Percentiles rank a stretch among this genome's conserved stretches.
These are phyloP conservation scores for Tremellales sp. DNA, from an alignment of 1,284 basidiomycete species.

Conservation along the genomic window DNA sequence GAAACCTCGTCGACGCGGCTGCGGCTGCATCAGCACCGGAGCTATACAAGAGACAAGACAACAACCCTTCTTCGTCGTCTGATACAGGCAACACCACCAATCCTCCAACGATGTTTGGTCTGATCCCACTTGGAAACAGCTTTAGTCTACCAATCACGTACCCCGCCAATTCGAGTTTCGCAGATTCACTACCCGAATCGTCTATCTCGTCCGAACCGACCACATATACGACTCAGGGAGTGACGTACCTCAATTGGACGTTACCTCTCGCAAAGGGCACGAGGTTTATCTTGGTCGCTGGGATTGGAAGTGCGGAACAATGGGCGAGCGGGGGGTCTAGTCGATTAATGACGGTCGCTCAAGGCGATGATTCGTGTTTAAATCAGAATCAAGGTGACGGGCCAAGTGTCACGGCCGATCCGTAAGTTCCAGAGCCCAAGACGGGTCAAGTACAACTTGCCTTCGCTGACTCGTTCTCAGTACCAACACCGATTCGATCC, in stretches of 20 bases:
- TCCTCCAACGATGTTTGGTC: conserved; percentile 44
- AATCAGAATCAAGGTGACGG: conserved; percentile 10
- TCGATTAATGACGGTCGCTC: conserved; percentile 44
- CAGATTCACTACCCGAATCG: conserved; percentile 24
- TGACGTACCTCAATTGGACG: conserved; percentile 42
- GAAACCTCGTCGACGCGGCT: no score
- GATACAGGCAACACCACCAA: conserved; percentile 39
- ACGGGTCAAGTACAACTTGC: background rate
- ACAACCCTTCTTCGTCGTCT: background rate
- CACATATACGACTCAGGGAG: conserved; percentile 33
- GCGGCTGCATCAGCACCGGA: conserved; percentile 1
- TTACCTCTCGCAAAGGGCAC: conserved; percentile 43
- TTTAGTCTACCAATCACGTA: conserved; percentile 45
- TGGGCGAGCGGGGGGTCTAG: conserved; percentile 44
- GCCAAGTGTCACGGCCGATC: conserved; percentile 31
- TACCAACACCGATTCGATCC: background rate
- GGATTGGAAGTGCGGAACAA: conserved; percentile 39
- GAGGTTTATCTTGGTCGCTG: conserved; percentile 44
- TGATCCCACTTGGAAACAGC: conserved; percentile 45
- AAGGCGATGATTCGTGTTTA: conserved; percentile 30
- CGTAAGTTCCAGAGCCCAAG: background rate
- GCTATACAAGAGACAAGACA: conserved; percentile 15
- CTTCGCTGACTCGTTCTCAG: background rate
- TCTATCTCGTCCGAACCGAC: conserved; percentile 34
- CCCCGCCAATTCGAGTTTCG: conserved; percentile 19